These are phyloP conservation scores for Chaetomium sp. DNA, from an alignment of 2,329 filamentous ascomycete genomes.

Conservation along the genomic window DNA sequence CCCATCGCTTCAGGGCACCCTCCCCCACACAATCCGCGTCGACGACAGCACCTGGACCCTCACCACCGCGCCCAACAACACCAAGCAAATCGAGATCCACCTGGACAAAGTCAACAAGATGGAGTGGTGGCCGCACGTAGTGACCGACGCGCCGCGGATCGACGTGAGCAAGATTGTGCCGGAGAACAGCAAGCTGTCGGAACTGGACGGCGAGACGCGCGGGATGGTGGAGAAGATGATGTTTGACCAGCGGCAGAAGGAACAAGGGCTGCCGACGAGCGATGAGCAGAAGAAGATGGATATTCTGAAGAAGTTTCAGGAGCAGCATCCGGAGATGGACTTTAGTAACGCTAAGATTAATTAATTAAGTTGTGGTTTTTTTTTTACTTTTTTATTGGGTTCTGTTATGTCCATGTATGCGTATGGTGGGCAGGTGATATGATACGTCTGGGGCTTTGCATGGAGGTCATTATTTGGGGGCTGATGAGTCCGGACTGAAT, in stretches of 20 bases:
- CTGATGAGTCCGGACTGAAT: too few species aligned
- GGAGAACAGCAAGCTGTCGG: constrained; percentile 83
- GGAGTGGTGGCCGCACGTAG: constrained; percentile 96
- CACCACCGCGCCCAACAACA: constrained; percentile 62
- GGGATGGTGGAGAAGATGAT: constrained; percentile 99
- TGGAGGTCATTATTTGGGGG: too few species aligned
- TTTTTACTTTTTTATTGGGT: background rate
- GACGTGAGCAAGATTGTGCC: constrained; percentile 93
- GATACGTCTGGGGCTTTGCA: too few species aligned
- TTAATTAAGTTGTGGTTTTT: background rate
- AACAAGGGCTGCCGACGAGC: constrained; percentile 77
- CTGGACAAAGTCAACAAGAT: constrained; percentile 95
- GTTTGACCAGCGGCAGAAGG: constrained; percentile 97
- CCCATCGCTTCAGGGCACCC: constrained; percentile 57
- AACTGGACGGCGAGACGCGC: constrained; percentile 90
- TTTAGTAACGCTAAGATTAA: constrained; percentile 63
- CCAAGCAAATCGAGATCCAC: constrained; percentile 55
- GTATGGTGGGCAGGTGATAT: too few species aligned
- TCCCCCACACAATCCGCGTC: constrained; percentile 69
- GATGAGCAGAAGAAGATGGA: constrained; percentile 96
- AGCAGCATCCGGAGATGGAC: constrained; percentile 67
- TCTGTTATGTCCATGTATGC: background rate
- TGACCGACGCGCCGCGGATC: constrained; percentile 80
- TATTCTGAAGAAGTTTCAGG: constrained; percentile 87
- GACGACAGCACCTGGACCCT: constrained; percentile 97